These are phyloP conservation scores for Hygrocybe punicea DNA, from an alignment of 768 basidiomycete species.

Conservation along the genomic window DNA sequence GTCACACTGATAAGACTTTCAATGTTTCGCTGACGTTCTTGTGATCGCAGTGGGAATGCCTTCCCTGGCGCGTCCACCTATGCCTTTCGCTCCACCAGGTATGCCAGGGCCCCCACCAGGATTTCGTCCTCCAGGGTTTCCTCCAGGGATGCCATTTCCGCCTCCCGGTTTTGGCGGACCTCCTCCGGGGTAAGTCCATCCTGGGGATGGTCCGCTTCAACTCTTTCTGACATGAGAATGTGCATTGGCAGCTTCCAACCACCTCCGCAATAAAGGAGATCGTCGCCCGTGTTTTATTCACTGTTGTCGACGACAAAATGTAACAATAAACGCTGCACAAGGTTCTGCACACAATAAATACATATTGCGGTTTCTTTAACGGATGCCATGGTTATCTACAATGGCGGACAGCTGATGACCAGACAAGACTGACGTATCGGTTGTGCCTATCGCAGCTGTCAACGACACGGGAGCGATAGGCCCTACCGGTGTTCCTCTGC, in stretches of 20 bases:
- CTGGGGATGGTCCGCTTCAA: conserved; percentile 3
- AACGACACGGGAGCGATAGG: no score
- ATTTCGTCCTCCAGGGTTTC: conserved; percentile 81
- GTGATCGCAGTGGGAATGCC: conserved; percentile 53
- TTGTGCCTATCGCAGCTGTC: no score
- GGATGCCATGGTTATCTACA: no score
- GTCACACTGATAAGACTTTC: background rate
- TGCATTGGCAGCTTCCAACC: conserved; percentile 45
- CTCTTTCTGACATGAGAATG: background rate
- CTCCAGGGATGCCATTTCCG: conserved; percentile 74
- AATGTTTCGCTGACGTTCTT: background rate
- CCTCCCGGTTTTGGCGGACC: conserved; percentile 79
- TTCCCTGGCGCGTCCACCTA: conserved; percentile 63
- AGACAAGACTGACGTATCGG: no score
- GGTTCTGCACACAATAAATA: no score
- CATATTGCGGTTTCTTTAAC: no score
- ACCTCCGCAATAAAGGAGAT: conserved; percentile 22
- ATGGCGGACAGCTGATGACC: no score
- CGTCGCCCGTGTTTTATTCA: conserved; percentile 11
- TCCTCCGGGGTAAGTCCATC: conserved; percentile 69
- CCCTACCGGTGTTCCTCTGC: no score
- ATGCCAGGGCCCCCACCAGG: conserved; percentile 87
- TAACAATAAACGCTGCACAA: conserved; percentile 4
- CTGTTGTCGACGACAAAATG: no score
- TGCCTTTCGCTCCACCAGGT: conserved; percentile 65